phyloP scores from a whole-genome alignment of 805 yeast species.

The Lipomyces kockii region DNA sequence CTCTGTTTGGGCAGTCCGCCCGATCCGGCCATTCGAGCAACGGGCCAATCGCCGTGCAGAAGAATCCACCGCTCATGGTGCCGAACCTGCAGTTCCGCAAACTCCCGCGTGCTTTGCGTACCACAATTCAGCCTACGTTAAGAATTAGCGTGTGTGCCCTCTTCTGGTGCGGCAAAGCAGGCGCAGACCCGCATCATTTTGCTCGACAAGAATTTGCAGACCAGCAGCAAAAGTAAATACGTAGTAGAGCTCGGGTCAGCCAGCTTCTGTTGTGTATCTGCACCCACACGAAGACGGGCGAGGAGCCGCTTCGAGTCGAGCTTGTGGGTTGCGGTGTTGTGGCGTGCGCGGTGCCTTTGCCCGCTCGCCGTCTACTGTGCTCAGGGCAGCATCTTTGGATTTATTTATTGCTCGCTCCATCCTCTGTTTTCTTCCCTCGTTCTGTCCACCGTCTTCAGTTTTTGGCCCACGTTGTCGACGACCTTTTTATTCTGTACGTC shows the following conservation, averaged over 20 bases:
- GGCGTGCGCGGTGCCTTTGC: neutral
- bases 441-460: neutral
- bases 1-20: neutral
- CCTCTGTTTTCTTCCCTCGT: neutral
- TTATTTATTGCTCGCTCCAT: slow-evolving; percentile 10
- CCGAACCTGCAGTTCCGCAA: neutral
- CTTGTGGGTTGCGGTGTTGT: neutral
- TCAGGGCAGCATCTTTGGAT: neutral
- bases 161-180: neutral
- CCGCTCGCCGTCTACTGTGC: neutral
- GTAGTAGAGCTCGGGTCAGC: too few relatives aligned
- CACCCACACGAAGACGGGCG: too few relatives aligned
- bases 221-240: too few relatives aligned
- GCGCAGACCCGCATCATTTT: neutral
- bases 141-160: neutral
- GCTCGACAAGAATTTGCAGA: too few relatives aligned
- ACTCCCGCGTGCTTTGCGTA: neutral
- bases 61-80: neutral
- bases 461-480: neutral
- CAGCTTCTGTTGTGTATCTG: too few relatives aligned
- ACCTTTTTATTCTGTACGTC: neutral
- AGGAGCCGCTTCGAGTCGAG: too few relatives aligned
- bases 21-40: neutral
- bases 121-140: neutral
- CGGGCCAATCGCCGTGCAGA: neutral